A percentile compares a stretch with the other conserved stretches of the same genome.
These are phyloP conservation scores for Noccaea caerulescens DNA, from an alignment of 345 rosid species.

Conservation along the genomic window DNA sequence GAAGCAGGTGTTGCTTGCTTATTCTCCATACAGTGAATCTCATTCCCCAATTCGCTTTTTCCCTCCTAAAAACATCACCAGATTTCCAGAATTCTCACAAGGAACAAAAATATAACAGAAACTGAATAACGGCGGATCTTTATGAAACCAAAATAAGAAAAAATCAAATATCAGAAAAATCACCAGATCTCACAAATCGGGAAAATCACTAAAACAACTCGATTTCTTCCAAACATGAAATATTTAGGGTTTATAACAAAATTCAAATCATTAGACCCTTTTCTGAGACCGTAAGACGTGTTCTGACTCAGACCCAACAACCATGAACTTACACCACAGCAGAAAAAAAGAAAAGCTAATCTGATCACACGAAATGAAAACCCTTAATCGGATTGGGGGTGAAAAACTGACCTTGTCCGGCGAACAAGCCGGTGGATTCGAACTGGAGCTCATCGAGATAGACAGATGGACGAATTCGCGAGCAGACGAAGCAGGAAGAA, in stretches of 20 bases:
- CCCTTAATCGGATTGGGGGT: conserved; percentile 23
- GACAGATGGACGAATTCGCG: conserved; percentile 16
- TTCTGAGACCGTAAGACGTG: not conserved
- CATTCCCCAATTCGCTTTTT: conserved; percentile 56
- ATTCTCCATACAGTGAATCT: conserved; percentile 80
- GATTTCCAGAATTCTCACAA: conserved; percentile 37
- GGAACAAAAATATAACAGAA: not conserved
- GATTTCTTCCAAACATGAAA: conserved; percentile 7
- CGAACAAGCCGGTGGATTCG: conserved; percentile 59
- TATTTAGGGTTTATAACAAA: conserved; percentile 41
- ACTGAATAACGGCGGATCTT: not conserved
- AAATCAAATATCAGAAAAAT: conserved; percentile 12
- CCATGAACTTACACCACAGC: conserved; percentile 30
- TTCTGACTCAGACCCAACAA: conserved; percentile 15
- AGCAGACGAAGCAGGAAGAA: conserved; percentile 24
- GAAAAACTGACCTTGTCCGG: conserved; percentile 49
- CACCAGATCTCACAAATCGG: conserved; percentile 55
- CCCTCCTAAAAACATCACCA: conserved; percentile 48
- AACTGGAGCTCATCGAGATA: conserved; percentile 51
- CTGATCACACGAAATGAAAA: conserved; percentile 33
- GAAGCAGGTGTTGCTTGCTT: conserved; percentile 77
- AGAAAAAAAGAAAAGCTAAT: conserved; percentile 17
- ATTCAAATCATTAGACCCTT: not conserved
- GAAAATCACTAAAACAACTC: conserved; percentile 43
- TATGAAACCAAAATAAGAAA: not conserved